Evolutionary conservation across 257 asterid species (phyloP).

Genomic region (Anisodus tanguticus): DNA sequence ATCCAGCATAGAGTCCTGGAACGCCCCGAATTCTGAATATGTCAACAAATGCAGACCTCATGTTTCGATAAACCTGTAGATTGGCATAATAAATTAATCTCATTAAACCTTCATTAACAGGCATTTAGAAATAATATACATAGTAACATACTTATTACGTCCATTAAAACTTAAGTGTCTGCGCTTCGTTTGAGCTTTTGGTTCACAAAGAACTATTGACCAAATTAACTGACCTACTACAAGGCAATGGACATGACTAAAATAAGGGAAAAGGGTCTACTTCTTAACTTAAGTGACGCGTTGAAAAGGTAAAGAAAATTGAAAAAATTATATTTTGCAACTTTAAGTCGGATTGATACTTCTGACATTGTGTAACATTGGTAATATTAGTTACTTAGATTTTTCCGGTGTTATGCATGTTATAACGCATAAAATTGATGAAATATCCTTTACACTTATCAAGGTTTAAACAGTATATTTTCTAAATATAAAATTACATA

Average conservation of each 20-base stretch:
- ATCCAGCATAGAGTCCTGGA: conserved; percentile 85
- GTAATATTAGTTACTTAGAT: neutral
- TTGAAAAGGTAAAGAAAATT: neutral
- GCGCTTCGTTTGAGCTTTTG: neutral
- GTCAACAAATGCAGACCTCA: conserved; percentile 77
- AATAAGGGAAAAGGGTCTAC: neutral
- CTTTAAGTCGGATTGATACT: neutral
- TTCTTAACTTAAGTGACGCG: neutral
- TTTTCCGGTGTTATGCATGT: neutral
- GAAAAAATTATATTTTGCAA: neutral
- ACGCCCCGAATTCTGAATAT: conserved; percentile 67
- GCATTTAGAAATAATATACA: neutral
- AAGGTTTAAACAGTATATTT: neutral
- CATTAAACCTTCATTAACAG: neutral
- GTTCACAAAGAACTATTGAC: conserved; percentile 6
- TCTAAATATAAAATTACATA: neutral
- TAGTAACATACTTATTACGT: neutral
- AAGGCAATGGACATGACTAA: neutral
- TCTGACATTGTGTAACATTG: neutral
- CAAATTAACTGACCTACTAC: neutral
- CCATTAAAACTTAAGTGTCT: neutral
- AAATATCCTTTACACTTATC: neutral
- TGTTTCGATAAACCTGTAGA: conserved; percentile 78
- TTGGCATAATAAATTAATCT: conserved; percentile 30
- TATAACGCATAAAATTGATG: neutral